Evolutionary conservation across 129 eudicot species (phyloP).

Genomic region (Ambrosia artemisiifolia): DNA sequence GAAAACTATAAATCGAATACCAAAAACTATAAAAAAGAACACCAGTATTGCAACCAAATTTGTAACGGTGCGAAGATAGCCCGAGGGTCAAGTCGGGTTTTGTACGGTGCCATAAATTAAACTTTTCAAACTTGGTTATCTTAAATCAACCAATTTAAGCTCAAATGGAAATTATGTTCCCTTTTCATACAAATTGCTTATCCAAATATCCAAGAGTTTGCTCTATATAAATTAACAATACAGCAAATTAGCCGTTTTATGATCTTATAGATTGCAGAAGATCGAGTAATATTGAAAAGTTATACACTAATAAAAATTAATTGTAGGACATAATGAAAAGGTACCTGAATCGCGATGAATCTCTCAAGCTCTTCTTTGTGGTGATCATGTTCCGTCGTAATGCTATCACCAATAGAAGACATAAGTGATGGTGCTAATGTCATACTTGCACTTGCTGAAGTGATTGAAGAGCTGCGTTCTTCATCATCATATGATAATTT

Average conservation of each 20-base stretch:
- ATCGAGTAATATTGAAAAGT: background rate
- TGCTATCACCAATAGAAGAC: conserved; percentile 63
- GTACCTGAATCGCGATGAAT: conserved; percentile 79
- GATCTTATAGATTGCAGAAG: background rate
- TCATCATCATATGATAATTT: conserved; percentile 89
- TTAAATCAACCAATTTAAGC: background rate
- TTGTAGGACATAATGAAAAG: background rate
- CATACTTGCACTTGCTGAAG: conserved; percentile 93
- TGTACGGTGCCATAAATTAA: no score
- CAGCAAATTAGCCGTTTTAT: background rate
- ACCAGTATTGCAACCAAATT: no score
- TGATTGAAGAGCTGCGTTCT: conserved; percentile 82
- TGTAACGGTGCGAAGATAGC: no score
- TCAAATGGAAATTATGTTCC: background rate
- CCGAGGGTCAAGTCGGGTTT: no score
- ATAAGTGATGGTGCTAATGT: conserved; percentile 57
- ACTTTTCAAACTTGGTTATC: background rate
- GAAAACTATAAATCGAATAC: no score
- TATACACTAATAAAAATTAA: background rate
- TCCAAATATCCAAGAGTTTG: background rate
- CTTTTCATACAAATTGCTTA: background rate
- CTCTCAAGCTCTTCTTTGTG: conserved; percentile 76
- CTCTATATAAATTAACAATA: background rate
- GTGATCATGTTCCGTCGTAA: conserved; percentile 66
- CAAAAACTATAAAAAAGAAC: no score